Evolutionary conservation across 139 green algal species (phyloP), one percentile per base, ranked within the genome.

Genomic region (Coelastrella sp.): DNA sequence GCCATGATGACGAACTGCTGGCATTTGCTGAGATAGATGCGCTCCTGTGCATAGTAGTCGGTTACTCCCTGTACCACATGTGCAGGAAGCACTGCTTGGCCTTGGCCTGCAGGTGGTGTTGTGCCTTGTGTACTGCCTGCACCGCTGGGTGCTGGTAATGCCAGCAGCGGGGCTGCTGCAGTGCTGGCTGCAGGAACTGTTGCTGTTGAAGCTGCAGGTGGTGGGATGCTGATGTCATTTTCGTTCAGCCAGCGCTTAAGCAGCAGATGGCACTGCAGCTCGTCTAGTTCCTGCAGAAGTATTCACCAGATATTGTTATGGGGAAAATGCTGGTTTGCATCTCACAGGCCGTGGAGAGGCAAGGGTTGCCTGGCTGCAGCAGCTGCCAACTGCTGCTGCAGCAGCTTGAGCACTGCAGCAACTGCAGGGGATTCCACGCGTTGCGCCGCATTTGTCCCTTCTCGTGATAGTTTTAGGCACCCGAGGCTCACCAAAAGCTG

Each of bases 231-330:
- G 57, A 77, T 19, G 5, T 86, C 32, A 6, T 88, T 32, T 10
- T 95, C 91, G 58, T 92, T 94, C 13, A 94, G 23, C 91, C 92
- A 97, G 11, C 95, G 94, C 78, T 92, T 93, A 11, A 97, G 86
- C 86, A 97, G 86, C 5, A 97, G 90, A 83, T 97, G 96, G 4
- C 92, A 78, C 82, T 97, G 95, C 7, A 97, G 73, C 90, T 97
- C 93, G 88, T 97, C 95, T 68, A 97, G 76, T 17, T 92, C 83
- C 93, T 96, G 91, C 59, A 91, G 3, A 58, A 76, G 16, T 17
- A 76, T 32, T n/a, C 71, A 77, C 32, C 32, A 47, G 32, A 47
- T 47, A 47, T 47, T 47, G 32, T 47, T 47, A 47, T 47, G 32
- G 32, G 32, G 32, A 47, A 47, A 47, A 77, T 32, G 71, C 16